phyloP scores from a whole-genome alignment of 2,329 filamentous ascomycete genomes.

The Aureobasidium sp. region DNA sequence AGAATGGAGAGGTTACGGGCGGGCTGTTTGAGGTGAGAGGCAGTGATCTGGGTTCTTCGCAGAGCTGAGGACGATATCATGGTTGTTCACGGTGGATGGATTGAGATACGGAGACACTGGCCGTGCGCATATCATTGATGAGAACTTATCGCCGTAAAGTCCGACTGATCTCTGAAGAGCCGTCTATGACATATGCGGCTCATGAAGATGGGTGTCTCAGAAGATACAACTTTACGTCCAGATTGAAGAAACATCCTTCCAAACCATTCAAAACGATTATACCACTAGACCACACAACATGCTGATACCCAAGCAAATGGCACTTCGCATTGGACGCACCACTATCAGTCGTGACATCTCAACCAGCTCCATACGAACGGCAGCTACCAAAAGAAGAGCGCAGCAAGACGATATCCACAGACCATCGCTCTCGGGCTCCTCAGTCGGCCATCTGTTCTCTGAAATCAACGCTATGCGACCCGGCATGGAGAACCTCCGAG shows the following conservation, averaged over 20 bases:
- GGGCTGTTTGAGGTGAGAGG: neutral
- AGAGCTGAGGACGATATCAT: conserved; percentile 5
- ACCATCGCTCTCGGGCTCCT: conserved; percentile 21
- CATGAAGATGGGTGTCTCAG: neutral
- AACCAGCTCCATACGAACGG: neutral
- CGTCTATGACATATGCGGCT: conserved; percentile 4
- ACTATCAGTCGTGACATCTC: neutral
- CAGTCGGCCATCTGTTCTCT: conserved; percentile 22
- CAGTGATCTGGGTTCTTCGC: neutral
- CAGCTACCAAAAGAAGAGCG: neutral
- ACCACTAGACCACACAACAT: neutral
- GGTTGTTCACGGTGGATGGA: neutral
- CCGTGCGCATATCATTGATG: neutral
- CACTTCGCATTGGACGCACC: neutral
- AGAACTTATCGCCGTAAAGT: neutral
- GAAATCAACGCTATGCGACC: conserved; percentile 22
- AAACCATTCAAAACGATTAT: neutral
- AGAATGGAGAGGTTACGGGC: neutral
- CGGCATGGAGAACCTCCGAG: conserved; percentile 19
- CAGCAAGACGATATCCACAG: conserved; percentile 15
- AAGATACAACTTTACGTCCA: neutral
- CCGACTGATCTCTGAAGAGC: neutral
- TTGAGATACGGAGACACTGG: neutral
- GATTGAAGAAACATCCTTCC: neutral
- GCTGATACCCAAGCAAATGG: neutral